Evolutionary conservation across 176 grass and related monocot genomes (phyloP), one percentile per base, ranked within the genome.

Genomic region (Neostapfia colusana): DNA sequence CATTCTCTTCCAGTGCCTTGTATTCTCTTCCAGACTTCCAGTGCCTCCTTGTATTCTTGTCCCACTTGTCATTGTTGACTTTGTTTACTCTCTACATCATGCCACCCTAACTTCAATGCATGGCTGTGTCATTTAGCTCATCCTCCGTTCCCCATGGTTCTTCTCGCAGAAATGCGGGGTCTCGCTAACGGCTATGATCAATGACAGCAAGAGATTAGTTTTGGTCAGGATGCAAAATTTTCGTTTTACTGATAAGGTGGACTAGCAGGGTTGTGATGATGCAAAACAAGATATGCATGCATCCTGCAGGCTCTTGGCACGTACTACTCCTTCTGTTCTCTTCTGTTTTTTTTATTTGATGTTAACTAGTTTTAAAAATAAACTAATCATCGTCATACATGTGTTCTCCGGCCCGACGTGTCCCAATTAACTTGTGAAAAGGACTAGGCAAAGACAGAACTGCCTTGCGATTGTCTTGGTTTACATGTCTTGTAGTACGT

Each of bases 71-170:
- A 11, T 0, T 39, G 78, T 20, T 62, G 3, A 37, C 16, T n/a
- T 81, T 86, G 28, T 48, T 72, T 77, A 58, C 82, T 71, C 65
- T 38, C 13, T 17, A 23, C 16, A 2, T 66, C 25, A 23, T 25
- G 54, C 21, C 54, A 24, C 54, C 5, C 14, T 25, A 28, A 39
- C 7, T 2, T 77, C 21, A 57, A 57, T 11, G 0, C 23, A 20
- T 21, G 31, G 39, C 25, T n/a, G n/a, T n/a, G n/a, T n/a, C n/a
- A n/a, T n/a, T n/a, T n/a, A 10, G 37, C 35, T 20, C 3, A 35
- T 45, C 40, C 21, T 44, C 18, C 15, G 8, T 18, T 49, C 26
- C 28, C 17, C 25, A 17, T 24, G 11, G 49, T 3, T 25, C 7
- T 40, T 36, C 43, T 46, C 28, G 2, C 43, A 58, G 20, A 11